Conservation (phyloP, 176 grass and related monocot species). For the Cenchrus americanus region DNA sequence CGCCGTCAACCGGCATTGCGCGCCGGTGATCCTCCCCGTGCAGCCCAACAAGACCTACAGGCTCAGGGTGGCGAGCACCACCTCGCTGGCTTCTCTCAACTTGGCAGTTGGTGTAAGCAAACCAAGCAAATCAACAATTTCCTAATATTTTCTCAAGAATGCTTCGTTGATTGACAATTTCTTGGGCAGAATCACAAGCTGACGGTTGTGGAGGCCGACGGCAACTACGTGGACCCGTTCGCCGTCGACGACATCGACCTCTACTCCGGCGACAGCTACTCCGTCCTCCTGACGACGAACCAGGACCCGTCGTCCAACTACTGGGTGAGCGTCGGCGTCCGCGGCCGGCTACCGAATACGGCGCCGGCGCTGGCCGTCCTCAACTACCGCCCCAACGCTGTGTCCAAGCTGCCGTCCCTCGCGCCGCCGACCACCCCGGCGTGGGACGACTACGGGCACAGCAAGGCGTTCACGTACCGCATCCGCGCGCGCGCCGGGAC, state of each 20-base stretch:
- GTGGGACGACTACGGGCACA: constrained; percentile 78
- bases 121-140: background rate
- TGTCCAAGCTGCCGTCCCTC: constrained; percentile 46
- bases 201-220: constrained; percentile 90
- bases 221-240: constrained; percentile 84
- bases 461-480: constrained; percentile 70
- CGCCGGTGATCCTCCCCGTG: constrained; percentile 57
- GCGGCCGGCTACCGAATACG: constrained; percentile 68
- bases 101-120: constrained; percentile 66
- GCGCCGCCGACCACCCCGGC: constrained; percentile 56
- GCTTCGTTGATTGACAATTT: background rate
- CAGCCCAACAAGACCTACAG: constrained; percentile 77
- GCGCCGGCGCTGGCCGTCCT: constrained; percentile 67
- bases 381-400: constrained; percentile 63
- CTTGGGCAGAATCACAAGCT: constrained; percentile 68
- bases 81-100: constrained; percentile 82
- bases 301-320: constrained; percentile 76
- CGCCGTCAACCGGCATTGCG: constrained; percentile 56
- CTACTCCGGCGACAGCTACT: constrained; percentile 96
- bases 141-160: background rate
- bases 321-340: constrained; percentile 75
- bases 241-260: constrained; percentile 78
- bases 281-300: constrained; percentile 69
- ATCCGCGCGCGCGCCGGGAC: constrained; percentile 57
- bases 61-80: constrained; percentile 80